These are phyloP conservation scores for Sherardia arvensis DNA, from an alignment of 257 asterid species.

Conservation along the genomic window DNA sequence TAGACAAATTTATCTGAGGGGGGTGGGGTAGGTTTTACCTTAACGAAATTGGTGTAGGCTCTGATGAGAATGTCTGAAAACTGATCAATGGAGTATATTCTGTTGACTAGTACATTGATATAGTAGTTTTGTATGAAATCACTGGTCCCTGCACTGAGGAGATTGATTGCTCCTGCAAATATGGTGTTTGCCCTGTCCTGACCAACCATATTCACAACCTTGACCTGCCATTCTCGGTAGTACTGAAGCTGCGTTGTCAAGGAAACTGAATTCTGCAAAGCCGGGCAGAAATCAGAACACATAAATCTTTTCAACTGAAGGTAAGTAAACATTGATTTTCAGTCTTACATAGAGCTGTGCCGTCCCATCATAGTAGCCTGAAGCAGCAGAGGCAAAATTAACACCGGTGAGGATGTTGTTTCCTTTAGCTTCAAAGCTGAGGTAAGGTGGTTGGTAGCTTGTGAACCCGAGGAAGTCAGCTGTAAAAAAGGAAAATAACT, in stretches of 20 bases:
- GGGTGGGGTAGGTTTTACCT: slow-evolving; percentile 26
- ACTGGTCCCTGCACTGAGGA: slow-evolving; percentile 81
- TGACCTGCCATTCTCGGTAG: slow-evolving; percentile 61
- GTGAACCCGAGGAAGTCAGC: slow-evolving; percentile 79
- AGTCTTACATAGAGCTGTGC: slow-evolving; percentile 46
- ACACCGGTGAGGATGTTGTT: slow-evolving; percentile 43
- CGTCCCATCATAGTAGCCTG: slow-evolving; percentile 74
- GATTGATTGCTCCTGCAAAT: slow-evolving; percentile 58
- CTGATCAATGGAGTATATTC: slow-evolving; percentile 34
- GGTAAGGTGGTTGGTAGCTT: slow-evolving; percentile 74
- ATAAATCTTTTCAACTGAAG: neutral
- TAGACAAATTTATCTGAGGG: neutral
- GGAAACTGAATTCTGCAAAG: slow-evolving; percentile 52
- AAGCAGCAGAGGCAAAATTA: slow-evolving; percentile 89
- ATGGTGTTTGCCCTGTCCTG: slow-evolving; percentile 36
- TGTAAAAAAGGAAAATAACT: slow-evolving; percentile 17
- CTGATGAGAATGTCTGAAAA: slow-evolving; percentile 53
- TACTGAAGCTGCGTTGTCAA: slow-evolving; percentile 45
- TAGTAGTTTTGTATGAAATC: slow-evolving; percentile 75
- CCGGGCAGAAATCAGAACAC: neutral
- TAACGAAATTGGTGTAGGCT: slow-evolving; percentile 45
- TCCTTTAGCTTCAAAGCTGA: slow-evolving; percentile 54
- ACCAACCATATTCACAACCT: slow-evolving; percentile 55
- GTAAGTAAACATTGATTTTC: neutral
- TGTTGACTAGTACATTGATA: slow-evolving; percentile 50